Evolutionary conservation across 225 moss, liverwort and hornwort genomes (phyloP), one percentile per base, ranked within the genome.

Genomic region (Ulota crispa): DNA sequence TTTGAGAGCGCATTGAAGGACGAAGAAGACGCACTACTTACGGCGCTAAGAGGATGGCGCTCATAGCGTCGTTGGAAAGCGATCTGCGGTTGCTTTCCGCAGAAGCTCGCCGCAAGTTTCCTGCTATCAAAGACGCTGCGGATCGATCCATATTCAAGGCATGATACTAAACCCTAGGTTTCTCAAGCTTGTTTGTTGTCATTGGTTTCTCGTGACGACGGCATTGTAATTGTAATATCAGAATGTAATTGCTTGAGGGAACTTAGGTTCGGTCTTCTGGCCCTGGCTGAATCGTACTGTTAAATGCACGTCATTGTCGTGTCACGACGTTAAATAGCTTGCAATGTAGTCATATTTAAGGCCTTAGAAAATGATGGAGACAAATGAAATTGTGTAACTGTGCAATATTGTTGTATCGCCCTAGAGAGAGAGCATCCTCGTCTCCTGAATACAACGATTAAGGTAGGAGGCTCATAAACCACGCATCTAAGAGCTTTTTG

Each of bases 71-170:
- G 75, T 88, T 99, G 66, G 99, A 99, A 82, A 93, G 92, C 77
- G 94, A 99, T 93, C 89, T 99, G 91, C 92, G 96, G 70, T 83
- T 92, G 83, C 92, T 99, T 73, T 91, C 89, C n/a, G 66, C 77
- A 8, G 99, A 99, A 86, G 96, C 99, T 72, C 94, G 94, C 60
- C 99, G 99, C 75, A 96, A 91, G 86, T 95, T 92, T 81, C 99
- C 99, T 9, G 36, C 86, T 64, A 77, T 99, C 61, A 99, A 96
- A 88, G 99, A 99, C 32, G 84, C 96, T 75, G 99, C 99, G 68
- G 99, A 99, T 90, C 93, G 94, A 73, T 89, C 99, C 18, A 95
- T 99, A 30, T 92, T 99, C 61, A 99, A 95, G 89, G 88, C 84
- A 28, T 70, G 75, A 23, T 61, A 9, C 59, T 73, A 64, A 88